These are phyloP conservation scores for Aspergillus vadensis DNA, from an alignment of 2,329 filamentous ascomycete species.

Conservation along the genomic window DNA sequence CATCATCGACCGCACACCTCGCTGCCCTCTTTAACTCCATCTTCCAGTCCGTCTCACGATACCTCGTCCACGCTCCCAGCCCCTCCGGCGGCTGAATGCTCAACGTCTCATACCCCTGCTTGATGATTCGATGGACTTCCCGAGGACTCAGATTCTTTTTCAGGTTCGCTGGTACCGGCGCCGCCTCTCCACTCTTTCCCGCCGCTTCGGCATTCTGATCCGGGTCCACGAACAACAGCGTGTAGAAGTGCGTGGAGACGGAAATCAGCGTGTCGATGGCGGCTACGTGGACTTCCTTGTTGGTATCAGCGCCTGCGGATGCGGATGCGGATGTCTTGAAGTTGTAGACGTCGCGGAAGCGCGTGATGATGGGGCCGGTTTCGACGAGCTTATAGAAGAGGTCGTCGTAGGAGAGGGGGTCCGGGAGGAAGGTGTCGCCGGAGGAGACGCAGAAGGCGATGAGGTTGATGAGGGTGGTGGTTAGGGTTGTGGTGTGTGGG, in stretches of 20 bases:
- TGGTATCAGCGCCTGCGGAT: slow-evolving; percentile 9
- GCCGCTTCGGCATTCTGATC: slow-evolving; percentile 49
- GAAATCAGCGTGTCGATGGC: slow-evolving; percentile 84
- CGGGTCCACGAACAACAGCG: slow-evolving; percentile 61
- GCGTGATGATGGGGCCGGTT: slow-evolving; percentile 76
- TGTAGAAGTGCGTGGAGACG: slow-evolving; percentile 78
- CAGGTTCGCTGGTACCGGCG: slow-evolving; percentile 34
- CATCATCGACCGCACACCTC: slow-evolving; percentile 73
- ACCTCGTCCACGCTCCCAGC: slow-evolving; percentile 80
- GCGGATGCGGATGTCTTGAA: slow-evolving; percentile 33
- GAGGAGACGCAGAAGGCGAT: slow-evolving; percentile 80
- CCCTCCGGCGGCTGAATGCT: slow-evolving; percentile 88
- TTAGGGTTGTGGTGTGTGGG: slow-evolving; percentile 69
- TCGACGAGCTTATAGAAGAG: slow-evolving; percentile 98
- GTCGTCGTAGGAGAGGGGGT: slow-evolving; percentile 86
- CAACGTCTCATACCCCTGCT: slow-evolving; percentile 92
- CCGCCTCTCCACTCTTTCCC: slow-evolving; percentile 24
- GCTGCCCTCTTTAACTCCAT: slow-evolving; percentile 84
- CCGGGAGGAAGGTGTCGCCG: slow-evolving; percentile 88
- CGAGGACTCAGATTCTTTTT: slow-evolving; percentile 74
- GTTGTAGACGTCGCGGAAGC: slow-evolving; percentile 78
- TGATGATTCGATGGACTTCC: slow-evolving; percentile 88
- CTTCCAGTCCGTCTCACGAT: slow-evolving; percentile 83
- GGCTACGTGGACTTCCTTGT: slow-evolving; percentile 51
- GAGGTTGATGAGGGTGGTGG: slow-evolving; percentile 77